Evolutionary conservation across 768 basidiomycete species (phyloP).

Genomic region (Tricholoma bakamatsutake): DNA sequence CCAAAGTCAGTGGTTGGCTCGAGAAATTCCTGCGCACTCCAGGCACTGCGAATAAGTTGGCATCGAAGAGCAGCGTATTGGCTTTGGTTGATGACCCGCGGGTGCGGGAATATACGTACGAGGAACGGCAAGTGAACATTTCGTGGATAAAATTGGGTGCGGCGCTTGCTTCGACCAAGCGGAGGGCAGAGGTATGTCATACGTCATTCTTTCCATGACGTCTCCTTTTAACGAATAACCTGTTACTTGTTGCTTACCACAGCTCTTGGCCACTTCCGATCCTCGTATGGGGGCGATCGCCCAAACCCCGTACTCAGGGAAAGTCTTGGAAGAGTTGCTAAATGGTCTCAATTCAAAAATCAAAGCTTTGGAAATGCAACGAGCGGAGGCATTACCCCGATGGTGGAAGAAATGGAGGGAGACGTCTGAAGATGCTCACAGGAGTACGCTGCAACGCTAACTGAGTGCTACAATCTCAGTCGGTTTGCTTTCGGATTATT

Average conservation of each 20-base stretch:
- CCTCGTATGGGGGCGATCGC: background rate
- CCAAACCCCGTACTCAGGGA: background rate
- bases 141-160: slow-evolving; percentile 33
- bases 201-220: background rate
- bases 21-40: slow-evolving; percentile 3
- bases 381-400: slow-evolving; percentile 16
- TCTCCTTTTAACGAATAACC: too few species aligned
- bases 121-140: slow-evolving; percentile 28
- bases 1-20: slow-evolving; percentile 5
- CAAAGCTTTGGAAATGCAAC: slow-evolving; percentile 10
- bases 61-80: slow-evolving; percentile 13
- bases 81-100: slow-evolving; percentile 32
- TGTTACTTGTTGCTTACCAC: background rate
- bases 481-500: background rate
- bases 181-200: slow-evolving; percentile 2
- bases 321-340: slow-evolving; percentile 11
- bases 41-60: slow-evolving; percentile 17
- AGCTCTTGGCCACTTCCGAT: slow-evolving; percentile 5
- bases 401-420: slow-evolving; percentile 27
- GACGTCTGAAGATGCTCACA: background rate
- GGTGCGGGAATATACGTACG: slow-evolving; percentile 33
- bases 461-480: background rate
- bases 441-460: background rate
- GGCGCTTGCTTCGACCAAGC: slow-evolving; percentile 17
- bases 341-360: slow-evolving; percentile 13